A percentile compares a stretch with the other conserved stretches of the same genome.
These are phyloP conservation scores for Groenewaldozyma sp. DNA, from an alignment of 1,139 yeast genomes.

Conservation along the genomic window DNA sequence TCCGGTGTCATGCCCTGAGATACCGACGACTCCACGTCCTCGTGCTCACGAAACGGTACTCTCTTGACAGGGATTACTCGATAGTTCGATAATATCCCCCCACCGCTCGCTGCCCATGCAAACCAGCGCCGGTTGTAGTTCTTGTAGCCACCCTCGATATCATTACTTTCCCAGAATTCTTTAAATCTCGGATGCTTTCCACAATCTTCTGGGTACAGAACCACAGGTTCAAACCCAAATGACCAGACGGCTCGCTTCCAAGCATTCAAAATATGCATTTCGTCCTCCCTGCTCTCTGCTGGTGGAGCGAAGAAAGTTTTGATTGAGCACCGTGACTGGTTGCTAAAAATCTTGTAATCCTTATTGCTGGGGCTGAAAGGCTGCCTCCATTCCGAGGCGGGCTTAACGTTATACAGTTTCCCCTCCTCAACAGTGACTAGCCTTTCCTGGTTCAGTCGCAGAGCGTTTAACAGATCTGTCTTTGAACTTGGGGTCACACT, in stretches of 20 bases:
- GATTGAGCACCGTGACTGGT: slow-evolving; percentile 15
- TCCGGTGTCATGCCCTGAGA: neutral
- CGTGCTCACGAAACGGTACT: neutral
- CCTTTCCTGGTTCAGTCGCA: slow-evolving; percentile 21
- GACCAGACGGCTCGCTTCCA: slow-evolving; percentile 29
- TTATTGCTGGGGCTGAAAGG: slow-evolving; percentile 9
- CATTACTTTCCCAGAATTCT: slow-evolving; percentile 9
- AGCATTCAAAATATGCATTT: slow-evolving; percentile 17
- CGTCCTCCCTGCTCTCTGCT: slow-evolving; percentile 8
- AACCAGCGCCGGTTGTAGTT: slow-evolving; percentile 12
- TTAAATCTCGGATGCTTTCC: slow-evolving; percentile 16
- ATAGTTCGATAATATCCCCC: slow-evolving; percentile 23
- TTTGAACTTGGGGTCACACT: too few relatives aligned
- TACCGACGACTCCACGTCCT: neutral
- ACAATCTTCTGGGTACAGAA: slow-evolving; percentile 19
- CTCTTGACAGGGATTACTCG: slow-evolving; percentile 20
- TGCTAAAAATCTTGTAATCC: slow-evolving; percentile 12
- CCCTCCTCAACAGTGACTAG: slow-evolving; percentile 12
- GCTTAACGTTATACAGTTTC: slow-evolving; percentile 8
- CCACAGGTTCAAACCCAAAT: slow-evolving; percentile 26
- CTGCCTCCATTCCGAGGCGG: slow-evolving; percentile 13
- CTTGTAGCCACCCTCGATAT: slow-evolving; percentile 6
- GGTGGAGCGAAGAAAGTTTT: slow-evolving; percentile 20
- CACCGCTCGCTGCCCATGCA: slow-evolving; percentile 25
- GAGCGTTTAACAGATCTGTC: slow-evolving; percentile 3